Conservation (phyloP, 768 basidiomycete genomes). For the Trametes coccinea region DNA sequence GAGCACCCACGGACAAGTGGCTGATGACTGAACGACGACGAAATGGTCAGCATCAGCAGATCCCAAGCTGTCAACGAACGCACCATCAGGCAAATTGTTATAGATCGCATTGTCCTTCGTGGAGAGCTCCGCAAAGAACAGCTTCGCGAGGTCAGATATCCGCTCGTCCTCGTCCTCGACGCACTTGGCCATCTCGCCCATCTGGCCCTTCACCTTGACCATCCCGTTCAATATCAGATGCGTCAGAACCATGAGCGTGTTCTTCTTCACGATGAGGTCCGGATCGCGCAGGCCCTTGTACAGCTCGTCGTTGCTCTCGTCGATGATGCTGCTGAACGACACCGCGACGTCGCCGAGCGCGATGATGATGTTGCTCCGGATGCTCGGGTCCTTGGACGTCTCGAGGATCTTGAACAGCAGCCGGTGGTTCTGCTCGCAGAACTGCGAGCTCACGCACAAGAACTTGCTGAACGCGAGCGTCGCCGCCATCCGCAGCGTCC, state of each 20-base stretch:
- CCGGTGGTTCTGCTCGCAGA: slow-evolving; percentile 87
- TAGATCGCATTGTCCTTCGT: slow-evolving; percentile 99
- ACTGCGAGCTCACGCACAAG: slow-evolving; percentile 91
- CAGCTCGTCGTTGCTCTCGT: slow-evolving; percentile 94
- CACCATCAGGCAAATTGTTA: slow-evolving; percentile 96
- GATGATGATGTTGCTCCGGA: slow-evolving; percentile 95
- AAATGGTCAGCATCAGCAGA: neutral
- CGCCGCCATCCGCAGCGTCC: slow-evolving; percentile 81
- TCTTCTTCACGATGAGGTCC: slow-evolving; percentile 94
- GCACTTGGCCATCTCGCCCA: slow-evolving; percentile 99
- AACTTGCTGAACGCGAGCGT: slow-evolving; percentile 92
- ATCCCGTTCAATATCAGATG: slow-evolving; percentile 97
- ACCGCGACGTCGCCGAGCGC: slow-evolving; percentile 97
- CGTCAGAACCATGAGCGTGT: slow-evolving; percentile 97
- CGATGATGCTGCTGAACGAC: slow-evolving; percentile 95
- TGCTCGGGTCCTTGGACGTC: slow-evolving; percentile 84
- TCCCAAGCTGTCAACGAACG: slow-evolving; percentile 22
- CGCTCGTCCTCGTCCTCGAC: slow-evolving; percentile 86
- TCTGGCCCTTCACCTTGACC: slow-evolving; percentile 99
- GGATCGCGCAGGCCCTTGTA: slow-evolving; percentile 92
- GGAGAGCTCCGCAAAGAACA: slow-evolving; percentile 95
- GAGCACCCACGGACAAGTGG: slow-evolving; percentile 86
- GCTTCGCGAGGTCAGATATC: slow-evolving; percentile 91
- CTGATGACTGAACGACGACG: slow-evolving; percentile 69
- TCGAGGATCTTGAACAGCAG: slow-evolving; percentile 94